phyloP scores from a whole-genome alignment of 2,329 filamentous ascomycete species.

The Scedosporium aurantiacum region DNA sequence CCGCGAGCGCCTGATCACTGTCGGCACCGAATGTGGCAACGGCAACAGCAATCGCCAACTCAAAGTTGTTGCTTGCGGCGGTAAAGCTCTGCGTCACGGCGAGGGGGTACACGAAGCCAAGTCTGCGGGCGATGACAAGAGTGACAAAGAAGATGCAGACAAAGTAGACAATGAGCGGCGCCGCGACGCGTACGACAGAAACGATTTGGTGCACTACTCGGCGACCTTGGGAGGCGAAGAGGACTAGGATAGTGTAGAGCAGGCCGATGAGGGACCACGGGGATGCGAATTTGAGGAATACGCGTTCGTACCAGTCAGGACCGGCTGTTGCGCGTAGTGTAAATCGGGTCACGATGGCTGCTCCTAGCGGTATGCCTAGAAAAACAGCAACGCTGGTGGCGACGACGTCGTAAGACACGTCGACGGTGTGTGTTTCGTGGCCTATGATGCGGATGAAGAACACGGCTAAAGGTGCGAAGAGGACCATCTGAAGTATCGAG shows the following conservation, averaged over 20 bases:
- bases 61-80: conserved; percentile 87
- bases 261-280: conserved; percentile 75
- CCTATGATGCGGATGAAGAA: conserved; percentile 63
- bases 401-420: conserved; percentile 51
- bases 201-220: conserved; percentile 75
- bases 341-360: conserved; percentile 67
- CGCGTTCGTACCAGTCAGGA: conserved; percentile 50
- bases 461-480: conserved; percentile 59
- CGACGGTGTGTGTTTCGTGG: conserved; percentile 22
- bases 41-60: conserved; percentile 80
- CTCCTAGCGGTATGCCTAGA: conserved; percentile 70
- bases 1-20: conserved; percentile 70
- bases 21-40: conserved; percentile 68
- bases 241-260: conserved; percentile 74
- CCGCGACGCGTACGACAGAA: conserved; percentile 68
- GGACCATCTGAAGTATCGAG: conserved; percentile 63
- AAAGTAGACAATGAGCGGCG: conserved; percentile 76
- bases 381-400: conserved; percentile 77
- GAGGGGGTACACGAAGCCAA: conserved; percentile 65
- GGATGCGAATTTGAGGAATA: conserved; percentile 58
- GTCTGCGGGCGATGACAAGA: conserved; percentile 44
- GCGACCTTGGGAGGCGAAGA: conserved; percentile 72
- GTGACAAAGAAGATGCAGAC: conserved; percentile 61
- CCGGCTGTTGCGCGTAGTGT: conserved; percentile 43
- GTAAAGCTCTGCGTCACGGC: conserved; percentile 74